Evolutionary conservation across 495 filamentous ascomycete genomes (phyloP).

Genomic region (Aspergillus kassunensis): DNA sequence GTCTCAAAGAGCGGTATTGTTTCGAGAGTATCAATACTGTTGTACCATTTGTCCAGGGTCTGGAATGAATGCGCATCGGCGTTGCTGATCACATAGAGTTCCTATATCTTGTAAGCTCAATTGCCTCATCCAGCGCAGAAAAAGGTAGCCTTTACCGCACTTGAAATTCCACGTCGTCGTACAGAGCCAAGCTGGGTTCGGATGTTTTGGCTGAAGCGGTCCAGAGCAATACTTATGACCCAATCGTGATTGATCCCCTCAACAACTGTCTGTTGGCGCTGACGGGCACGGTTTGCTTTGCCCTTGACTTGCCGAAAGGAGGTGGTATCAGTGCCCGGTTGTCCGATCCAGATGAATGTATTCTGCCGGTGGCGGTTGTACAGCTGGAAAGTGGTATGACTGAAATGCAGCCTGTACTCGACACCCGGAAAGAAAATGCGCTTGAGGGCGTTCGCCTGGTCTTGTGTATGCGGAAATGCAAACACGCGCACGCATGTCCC

Average conservation of each 20-base stretch:
- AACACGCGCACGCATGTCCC: not conserved
- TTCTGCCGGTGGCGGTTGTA: not conserved
- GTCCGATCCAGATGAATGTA: slow-evolving; percentile 2
- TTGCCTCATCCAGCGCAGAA: not conserved
- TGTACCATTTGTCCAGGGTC: not conserved
- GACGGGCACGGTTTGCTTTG: not conserved
- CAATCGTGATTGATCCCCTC: not conserved
- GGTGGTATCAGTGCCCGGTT: not conserved
- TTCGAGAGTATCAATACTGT: not conserved
- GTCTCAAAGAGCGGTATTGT: not conserved
- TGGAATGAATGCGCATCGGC: not conserved
- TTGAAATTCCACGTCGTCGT: not conserved
- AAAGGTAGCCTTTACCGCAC: not conserved
- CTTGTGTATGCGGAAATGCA: not conserved
- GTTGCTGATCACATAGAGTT: slow-evolving; percentile 5
- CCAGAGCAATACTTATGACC: not conserved
- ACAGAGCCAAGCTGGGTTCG: not conserved
- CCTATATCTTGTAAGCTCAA: not conserved
- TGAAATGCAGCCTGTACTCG: not conserved
- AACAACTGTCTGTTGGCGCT: not conserved
- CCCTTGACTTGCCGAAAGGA: not conserved
- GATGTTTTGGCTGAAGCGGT: not conserved
- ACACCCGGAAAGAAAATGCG: not conserved
- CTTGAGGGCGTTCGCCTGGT: not conserved
- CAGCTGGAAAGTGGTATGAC: not conserved